Percentiles rank a stretch among this genome's conserved stretches.
Conservation (phyloP, 2,329 filamentous ascomycete species). For the Fusarium anguioides region DNA sequence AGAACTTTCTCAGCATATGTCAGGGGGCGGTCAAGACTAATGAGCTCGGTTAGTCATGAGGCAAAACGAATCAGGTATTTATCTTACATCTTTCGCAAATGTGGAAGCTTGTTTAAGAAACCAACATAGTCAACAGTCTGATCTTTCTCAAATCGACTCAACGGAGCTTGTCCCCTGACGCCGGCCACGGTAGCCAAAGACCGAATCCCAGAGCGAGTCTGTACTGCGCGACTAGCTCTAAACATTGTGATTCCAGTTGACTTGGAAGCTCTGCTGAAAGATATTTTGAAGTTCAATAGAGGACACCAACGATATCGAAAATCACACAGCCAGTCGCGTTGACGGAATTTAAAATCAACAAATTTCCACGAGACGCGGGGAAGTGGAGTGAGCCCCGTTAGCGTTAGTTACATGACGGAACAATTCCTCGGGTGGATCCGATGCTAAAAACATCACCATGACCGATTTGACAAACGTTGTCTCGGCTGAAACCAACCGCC, state of each 20-base stretch:
- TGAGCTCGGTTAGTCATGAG: background rate
- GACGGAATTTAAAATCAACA: slow-evolving; percentile 5
- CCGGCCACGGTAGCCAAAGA: slow-evolving; percentile 7
- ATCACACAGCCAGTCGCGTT: background rate
- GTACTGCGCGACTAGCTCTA: background rate
- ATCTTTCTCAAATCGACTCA: slow-evolving; percentile 19
- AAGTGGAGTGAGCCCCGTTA: background rate
- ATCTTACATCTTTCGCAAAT: background rate
- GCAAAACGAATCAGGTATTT: no score
- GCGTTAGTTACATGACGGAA: no score
- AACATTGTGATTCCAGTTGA: slow-evolving; percentile 4
- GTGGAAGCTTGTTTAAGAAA: slow-evolving; percentile 2
- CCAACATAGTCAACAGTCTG: slow-evolving; percentile 6
- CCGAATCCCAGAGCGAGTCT: background rate
- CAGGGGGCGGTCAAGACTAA: slow-evolving; percentile 85
- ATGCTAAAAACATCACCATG: no score
- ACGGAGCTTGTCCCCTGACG: slow-evolving; percentile 5
- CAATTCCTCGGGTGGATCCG: no score
- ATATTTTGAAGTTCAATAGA: background rate
- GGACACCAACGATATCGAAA: background rate
- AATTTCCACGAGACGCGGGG: background rate
- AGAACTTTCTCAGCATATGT: slow-evolving; percentile 90
- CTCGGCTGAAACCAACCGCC: no score
- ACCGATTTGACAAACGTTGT: no score
- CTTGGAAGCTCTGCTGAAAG: no score